Evolutionary conservation across 2,329 filamentous ascomycete genomes (phyloP), one percentile per base, ranked within the genome.

Genomic region (Sporothrix schenckii): DNA sequence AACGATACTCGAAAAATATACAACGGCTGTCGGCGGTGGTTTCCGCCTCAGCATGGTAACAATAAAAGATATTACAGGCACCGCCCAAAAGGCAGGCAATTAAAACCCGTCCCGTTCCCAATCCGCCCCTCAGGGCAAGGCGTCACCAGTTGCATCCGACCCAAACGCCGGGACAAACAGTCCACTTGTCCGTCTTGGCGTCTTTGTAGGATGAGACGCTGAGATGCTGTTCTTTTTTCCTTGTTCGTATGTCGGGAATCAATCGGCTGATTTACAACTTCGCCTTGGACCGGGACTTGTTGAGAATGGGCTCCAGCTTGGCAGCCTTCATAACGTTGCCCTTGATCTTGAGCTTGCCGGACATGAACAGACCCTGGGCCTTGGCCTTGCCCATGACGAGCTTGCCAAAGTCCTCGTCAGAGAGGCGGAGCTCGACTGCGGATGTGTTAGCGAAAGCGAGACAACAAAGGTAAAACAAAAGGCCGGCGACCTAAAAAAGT

Each of bases 291-390:
- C 66, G 70, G 50, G 92, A 91, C 86, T 93, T 95, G 86, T 93
- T 93, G 74, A 97, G 83, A 77, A 98, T 91, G 53, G 93, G 92
- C 82, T 97, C 93, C 82, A 97, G 88, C 89, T 96, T 97, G 72
- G 94, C 97, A 50, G 95, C 92, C 88, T 97, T 97, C 94, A 98
- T 98, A 72, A 98, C 89, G 80, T 98, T 93, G 74, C 95, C 95
- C 88, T 93, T 96, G 80, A 98, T 88, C 91, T 98, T 99, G 79
- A 99, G 86, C 87, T 97, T 97, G 77, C 95, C 95, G n/a, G 88
- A 88, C 94, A 99, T 98, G 84, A 98, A 97, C 74, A 99, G 84
- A 76, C 90, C 89, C 86, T 99, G 95, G 70, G 95, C 93, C 79
- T 97, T 97, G 76, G 92, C 93, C 85, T 96, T 93, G 79, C 95